phyloP scores from a whole-genome alignment of 257 asterid species.

The Nicotiana tomentosiformis region DNA sequence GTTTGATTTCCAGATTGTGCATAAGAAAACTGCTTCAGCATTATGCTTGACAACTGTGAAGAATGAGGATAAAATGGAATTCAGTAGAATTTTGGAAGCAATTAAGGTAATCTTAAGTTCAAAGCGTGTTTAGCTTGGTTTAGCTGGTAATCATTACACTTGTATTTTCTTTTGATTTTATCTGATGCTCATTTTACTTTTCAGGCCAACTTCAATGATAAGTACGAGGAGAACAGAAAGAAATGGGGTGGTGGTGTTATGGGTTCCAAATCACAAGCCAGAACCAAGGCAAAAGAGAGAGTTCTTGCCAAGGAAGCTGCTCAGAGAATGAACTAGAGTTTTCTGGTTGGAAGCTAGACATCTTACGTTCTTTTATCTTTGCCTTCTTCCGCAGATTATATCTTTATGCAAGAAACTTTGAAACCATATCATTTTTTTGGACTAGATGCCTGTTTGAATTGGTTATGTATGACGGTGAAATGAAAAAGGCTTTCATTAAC shows the following conservation, averaged over 20 bases:
- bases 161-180: not conserved
- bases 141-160: not conserved
- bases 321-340: constrained; percentile 18
- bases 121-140: not conserved
- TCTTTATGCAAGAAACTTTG: not conserved
- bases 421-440: not conserved
- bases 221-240: constrained; percentile 26
- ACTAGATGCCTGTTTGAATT: not conserved
- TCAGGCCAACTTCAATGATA: constrained; percentile 40
- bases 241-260: constrained; percentile 42
- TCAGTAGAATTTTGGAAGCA: constrained; percentile 32
- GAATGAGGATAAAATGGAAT: constrained; percentile 39
- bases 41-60: constrained; percentile 33
- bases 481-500: not conserved
- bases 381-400: not conserved
- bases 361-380: not conserved
- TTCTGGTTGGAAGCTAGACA: not conserved
- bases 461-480: not conserved
- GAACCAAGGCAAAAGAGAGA: constrained; percentile 34
- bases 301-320: constrained; percentile 32
- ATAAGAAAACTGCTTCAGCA: constrained; percentile 31
- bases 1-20: constrained; percentile 20
- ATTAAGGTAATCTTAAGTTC: constrained; percentile 21
- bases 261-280: constrained; percentile 40
- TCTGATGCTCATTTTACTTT: not conserved